Percentiles rank a stretch among this genome's conserved stretches.
Evolutionary conservation across 306 rosid species (phyloP).

Genomic region (Prunus campanulata): DNA sequence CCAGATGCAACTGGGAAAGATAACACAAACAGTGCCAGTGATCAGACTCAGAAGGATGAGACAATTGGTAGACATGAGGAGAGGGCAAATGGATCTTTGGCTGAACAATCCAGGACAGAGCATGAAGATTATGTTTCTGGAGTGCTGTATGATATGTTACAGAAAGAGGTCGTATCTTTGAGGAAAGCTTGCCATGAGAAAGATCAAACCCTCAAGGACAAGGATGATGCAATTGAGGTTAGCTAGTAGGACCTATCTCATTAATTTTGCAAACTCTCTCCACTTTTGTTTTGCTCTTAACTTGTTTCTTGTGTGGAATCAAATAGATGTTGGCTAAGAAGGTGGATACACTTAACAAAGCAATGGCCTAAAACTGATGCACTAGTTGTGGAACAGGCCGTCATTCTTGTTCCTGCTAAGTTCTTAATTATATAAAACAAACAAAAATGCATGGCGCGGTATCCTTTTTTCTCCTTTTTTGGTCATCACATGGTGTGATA

Average conservation of each 20-base stretch:
- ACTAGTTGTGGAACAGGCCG: no score
- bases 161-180: slow-evolving; percentile 75
- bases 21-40: slow-evolving; percentile 26
- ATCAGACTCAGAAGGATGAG: slow-evolving; percentile 26
- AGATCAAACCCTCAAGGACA: slow-evolving; percentile 79
- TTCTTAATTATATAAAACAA: no score
- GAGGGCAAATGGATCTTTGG: slow-evolving; percentile 37
- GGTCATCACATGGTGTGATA: no score
- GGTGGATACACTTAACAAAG: slow-evolving; percentile 86
- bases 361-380: slow-evolving; percentile 41
- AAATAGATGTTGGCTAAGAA: slow-evolving; percentile 81
- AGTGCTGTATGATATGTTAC: slow-evolving; percentile 69
- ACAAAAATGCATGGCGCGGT: no score
- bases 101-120: slow-evolving; percentile 39
- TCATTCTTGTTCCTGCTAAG: no score
- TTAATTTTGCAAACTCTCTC: not conserved
- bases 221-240: slow-evolving; percentile 97
- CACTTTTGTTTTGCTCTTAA: not conserved
- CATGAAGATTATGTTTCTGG: slow-evolving; percentile 72
- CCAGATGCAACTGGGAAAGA: slow-evolving; percentile 34
- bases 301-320: slow-evolving; percentile 29
- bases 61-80: slow-evolving; percentile 24
- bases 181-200: slow-evolving; percentile 78
- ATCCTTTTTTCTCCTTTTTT: no score
- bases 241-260: not conserved